Percentiles rank a stretch among this genome's conserved stretches.
Conservation (phyloP, 495 filamentous ascomycete species). For the Astrothelium subdiscretum region DNA sequence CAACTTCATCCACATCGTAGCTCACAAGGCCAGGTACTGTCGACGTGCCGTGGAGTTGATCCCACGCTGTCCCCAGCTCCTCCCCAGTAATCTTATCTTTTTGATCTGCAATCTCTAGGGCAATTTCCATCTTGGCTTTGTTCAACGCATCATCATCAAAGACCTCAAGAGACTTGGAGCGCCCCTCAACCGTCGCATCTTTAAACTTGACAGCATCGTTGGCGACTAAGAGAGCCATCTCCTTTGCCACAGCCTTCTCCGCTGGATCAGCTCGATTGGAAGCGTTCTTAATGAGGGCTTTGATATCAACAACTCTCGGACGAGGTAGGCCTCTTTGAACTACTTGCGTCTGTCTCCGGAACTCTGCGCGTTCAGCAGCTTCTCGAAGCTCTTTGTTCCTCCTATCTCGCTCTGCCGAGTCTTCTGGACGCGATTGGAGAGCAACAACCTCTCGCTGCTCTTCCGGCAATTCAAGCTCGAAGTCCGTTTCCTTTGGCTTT, state of each 20-base stretch:
- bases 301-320: conserved; percentile 59
- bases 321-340: conserved; percentile 76
- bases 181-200: conserved; percentile 51
- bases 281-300: conserved; percentile 52
- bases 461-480: conserved; percentile 84
- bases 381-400: conserved; percentile 56
- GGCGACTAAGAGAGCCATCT: conserved; percentile 66
- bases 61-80: conserved; percentile 56
- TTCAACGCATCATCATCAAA: conserved; percentile 62
- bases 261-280: conserved; percentile 41
- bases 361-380: conserved; percentile 62
- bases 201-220: conserved; percentile 69
- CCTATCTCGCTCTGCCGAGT: conserved; percentile 71
- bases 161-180: conserved; percentile 45
- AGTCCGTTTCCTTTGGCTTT: conserved; percentile 82
- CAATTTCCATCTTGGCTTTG: conserved; percentile 63
- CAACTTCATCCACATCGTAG: conserved; percentile 64
- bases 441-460: conserved; percentile 56
- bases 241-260: conserved; percentile 54
- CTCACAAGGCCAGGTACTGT: conserved; percentile 64
- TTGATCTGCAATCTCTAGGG: conserved; percentile 51
- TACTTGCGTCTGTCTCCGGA: conserved; percentile 75
- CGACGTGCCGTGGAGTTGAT: conserved; percentile 41
- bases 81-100: conserved; percentile 45
- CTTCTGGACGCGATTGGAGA: conserved; percentile 57